Conservation (phyloP, 2,329 filamentous ascomycete species). For the Fusarium coicis region DNA sequence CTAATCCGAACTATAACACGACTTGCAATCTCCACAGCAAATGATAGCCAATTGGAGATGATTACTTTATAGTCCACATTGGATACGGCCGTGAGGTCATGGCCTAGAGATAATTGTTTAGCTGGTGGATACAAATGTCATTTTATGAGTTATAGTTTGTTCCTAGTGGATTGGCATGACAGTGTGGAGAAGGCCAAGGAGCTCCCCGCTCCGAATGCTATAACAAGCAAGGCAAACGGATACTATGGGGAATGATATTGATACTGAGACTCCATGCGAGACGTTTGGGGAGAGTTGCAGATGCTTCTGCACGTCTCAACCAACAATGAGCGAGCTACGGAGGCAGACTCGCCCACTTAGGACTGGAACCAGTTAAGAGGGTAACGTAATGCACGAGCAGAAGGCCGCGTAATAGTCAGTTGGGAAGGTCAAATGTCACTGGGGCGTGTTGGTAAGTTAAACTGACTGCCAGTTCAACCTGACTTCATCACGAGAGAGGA, state of each 20-base stretch:
- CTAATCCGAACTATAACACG: background rate
- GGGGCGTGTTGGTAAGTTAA: conserved; percentile 1
- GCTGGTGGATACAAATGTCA: conserved; percentile 24
- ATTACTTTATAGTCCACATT: background rate
- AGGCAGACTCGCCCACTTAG: background rate
- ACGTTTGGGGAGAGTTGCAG: background rate
- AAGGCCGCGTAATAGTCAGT: background rate
- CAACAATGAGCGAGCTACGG: background rate
- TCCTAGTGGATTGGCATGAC: conserved; percentile 13
- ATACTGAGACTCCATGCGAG: background rate
- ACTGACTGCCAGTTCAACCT: conserved; percentile 9
- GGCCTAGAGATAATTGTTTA: conserved; percentile 1
- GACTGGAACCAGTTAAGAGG: background rate
- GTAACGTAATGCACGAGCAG: background rate
- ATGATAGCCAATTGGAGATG: background rate
- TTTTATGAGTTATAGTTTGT: background rate
- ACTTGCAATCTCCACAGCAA: background rate
- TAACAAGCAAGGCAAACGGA: conserved; percentile 10
- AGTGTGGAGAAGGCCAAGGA: conserved; percentile 8
- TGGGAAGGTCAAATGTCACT: background rate
- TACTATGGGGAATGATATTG: background rate
- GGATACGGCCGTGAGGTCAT: background rate
- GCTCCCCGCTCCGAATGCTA: conserved; percentile 11
- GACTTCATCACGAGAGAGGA: conserved; percentile 18
- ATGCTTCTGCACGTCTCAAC: background rate